phyloP scores from a whole-genome alignment of 73 alveolate species.

The Paramecium bursaria region DNA sequence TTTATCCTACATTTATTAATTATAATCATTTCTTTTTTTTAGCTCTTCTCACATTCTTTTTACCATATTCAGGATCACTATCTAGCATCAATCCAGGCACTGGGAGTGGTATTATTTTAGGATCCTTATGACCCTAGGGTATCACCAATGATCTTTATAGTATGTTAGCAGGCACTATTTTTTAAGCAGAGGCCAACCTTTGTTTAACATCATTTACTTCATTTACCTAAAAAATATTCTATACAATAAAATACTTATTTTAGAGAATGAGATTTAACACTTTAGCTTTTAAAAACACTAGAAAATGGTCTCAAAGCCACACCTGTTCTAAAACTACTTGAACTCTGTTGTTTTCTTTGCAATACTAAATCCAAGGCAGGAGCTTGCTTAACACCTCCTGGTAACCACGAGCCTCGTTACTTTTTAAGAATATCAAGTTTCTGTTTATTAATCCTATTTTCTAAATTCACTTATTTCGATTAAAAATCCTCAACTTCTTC shows the following conservation, averaged over 20 bases:
- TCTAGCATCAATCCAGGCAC: constrained; percentile 20
- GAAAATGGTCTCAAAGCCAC: background rate
- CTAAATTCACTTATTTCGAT: constrained; percentile 34
- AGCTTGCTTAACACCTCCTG: constrained; percentile 19
- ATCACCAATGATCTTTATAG: constrained; percentile 28
- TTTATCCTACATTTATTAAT: too few relatives aligned
- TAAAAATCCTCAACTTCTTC: constrained; percentile 52
- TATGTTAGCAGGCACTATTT: constrained; percentile 38
- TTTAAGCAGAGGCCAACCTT: constrained; percentile 38
- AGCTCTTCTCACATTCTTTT: background rate
- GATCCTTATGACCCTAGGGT: constrained; percentile 48
- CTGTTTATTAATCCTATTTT: constrained; percentile 7
- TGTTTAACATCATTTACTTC: constrained; percentile 22
- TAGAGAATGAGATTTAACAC: constrained; percentile 19
- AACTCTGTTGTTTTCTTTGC: background rate
- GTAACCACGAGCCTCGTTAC: constrained; percentile 38
- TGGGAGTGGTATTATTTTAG: constrained; percentile 45
- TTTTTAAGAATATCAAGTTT: background rate
- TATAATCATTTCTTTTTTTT: constrained; percentile 53
- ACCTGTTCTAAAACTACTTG: background rate
- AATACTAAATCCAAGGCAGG: background rate
- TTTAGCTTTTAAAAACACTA: background rate
- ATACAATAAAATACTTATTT: background rate
- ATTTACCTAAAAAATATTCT: background rate
- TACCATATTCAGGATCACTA: background rate